Percentiles rank a stretch among this genome's conserved stretches.
Conservation (phyloP, 2,329 filamentous ascomycete species). For the Claviceps africana region DNA sequence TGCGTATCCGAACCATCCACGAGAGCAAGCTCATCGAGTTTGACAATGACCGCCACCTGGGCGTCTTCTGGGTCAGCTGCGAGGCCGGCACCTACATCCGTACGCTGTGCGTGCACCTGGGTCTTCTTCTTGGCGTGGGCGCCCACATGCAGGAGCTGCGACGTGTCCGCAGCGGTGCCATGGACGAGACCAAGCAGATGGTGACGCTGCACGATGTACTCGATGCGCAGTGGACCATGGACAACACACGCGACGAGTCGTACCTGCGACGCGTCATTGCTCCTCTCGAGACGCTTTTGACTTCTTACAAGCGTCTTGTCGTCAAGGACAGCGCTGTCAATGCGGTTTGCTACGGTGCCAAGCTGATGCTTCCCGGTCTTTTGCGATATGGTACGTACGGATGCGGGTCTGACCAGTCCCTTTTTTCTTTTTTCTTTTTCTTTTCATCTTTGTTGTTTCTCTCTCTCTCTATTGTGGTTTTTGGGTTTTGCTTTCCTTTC, state of each 20-base stretch:
- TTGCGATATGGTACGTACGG: constrained; percentile 63
- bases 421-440: not conserved
- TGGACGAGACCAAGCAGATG: constrained; percentile 79
- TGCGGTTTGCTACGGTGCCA: constrained; percentile 95
- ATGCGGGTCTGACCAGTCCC: not conserved
- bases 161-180: constrained; percentile 83
- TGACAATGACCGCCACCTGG: constrained; percentile 93
- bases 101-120: constrained; percentile 91
- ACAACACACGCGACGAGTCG: constrained; percentile 90
- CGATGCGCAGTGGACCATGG: constrained; percentile 89
- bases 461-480: no score
- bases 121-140: constrained; percentile 62
- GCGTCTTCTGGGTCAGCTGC: constrained; percentile 98
- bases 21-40: constrained; percentile 96
- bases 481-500: no score
- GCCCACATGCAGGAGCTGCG: constrained; percentile 98
- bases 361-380: constrained; percentile 95
- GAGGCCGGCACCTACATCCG: constrained; percentile 96
- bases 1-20: constrained; percentile 95
- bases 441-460: no score
- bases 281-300: constrained; percentile 83
- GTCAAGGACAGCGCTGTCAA: constrained; percentile 80
- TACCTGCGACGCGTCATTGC: constrained; percentile 84
- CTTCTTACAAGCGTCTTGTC: constrained; percentile 88
- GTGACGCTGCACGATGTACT: constrained; percentile 79